Evolutionary conservation across 2,329 filamentous ascomycete genomes (phyloP), one percentile per base, ranked within the genome.

Genomic region (Diaporthe velutina): DNA sequence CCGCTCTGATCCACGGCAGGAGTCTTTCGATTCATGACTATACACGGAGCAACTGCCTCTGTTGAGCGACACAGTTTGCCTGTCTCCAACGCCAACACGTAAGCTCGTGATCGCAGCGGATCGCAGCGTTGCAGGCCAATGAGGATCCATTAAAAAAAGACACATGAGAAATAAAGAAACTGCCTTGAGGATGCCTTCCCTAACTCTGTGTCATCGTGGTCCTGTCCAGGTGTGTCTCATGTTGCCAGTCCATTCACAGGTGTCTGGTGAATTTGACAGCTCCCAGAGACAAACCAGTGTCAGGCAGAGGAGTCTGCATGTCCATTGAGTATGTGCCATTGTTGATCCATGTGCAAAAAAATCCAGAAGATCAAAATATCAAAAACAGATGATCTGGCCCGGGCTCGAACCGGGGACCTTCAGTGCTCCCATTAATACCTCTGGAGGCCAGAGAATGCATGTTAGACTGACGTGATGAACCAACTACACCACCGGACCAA

Each of bases 391-490:
- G 73, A 72, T 74, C 71, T 45, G 48, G 73, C 73, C 68, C 68
- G 57, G 73, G 35, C 55, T 72, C 12, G 58, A 67, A 74, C 73
- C 50, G 73, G 50, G 57, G 73, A 72, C 73, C 73, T 64, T 60
- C 68, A 71, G 68, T 70, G 61, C 17, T 58, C 3, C 22, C 72
- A 58, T 42, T 12, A 13, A 55, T 7, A 3, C 17, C 48, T 42
- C 19, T 2, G 4, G 15, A 52, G 2, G 30, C 10, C 35, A 33
- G 12, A 40, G 13, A 12, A 7, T 19, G 4, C 4, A 57, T 72
- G 68, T 74, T 74, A 74, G 57, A 66, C 73, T 58, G 28, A 45
- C 7, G 73, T 71, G 67, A 67, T 71, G 22, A 66, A 74, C 67
- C 67, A 72, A 72, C 73, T 72, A 71, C 55, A 72, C 73, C 68